These are phyloP conservation scores for Cercospora zeae-maydis DNA, from an alignment of 2,329 filamentous ascomycete genomes.

Conservation along the genomic window DNA sequence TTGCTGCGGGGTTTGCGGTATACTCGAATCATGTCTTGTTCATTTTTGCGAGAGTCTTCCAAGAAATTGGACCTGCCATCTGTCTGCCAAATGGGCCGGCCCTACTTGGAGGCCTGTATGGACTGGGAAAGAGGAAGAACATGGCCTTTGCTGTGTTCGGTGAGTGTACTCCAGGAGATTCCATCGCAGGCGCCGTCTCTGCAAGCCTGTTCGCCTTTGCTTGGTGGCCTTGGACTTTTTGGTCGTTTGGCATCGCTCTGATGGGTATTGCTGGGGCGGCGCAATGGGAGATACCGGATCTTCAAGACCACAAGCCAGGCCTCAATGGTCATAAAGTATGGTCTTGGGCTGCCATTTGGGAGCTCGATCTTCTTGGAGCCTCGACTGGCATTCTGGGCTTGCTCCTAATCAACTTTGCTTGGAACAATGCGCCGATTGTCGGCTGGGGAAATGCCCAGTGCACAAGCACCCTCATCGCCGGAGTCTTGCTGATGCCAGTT, in stretches of 20 bases:
- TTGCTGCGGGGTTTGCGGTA: conserved; percentile 39
- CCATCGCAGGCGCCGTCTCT: conserved; percentile 35
- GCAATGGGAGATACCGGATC: conserved; percentile 28
- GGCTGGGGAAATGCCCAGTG: conserved; percentile 31
- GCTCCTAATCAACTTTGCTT: conserved; percentile 33
- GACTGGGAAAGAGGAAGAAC: conserved; percentile 37
- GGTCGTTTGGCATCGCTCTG: conserved; percentile 22
- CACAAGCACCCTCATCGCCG: conserved; percentile 28
- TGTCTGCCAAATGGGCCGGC: conserved; percentile 39
- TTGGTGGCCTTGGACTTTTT: conserved; percentile 35
- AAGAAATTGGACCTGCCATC: conserved; percentile 40
- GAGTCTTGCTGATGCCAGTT: conserved; percentile 26
- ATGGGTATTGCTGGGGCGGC: conserved; percentile 22
- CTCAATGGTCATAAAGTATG: conserved; percentile 15
- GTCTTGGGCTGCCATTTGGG: conserved; percentile 15
- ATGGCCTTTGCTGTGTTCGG: conserved; percentile 40
- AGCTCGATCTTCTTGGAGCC: conserved; percentile 30
- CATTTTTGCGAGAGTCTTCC: conserved; percentile 38
- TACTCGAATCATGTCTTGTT: conserved; percentile 36
- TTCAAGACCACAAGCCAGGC: conserved; percentile 22
- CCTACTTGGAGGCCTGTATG: conserved; percentile 36
- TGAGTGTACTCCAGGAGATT: conserved; percentile 35
- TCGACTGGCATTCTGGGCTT: conserved; percentile 30
- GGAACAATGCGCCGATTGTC: conserved; percentile 34
- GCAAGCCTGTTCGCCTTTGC: conserved; percentile 34